Evolutionary conservation across 257 asterid species (phyloP), one percentile per base, ranked within the genome.

Genomic region (Vinca minor): DNA sequence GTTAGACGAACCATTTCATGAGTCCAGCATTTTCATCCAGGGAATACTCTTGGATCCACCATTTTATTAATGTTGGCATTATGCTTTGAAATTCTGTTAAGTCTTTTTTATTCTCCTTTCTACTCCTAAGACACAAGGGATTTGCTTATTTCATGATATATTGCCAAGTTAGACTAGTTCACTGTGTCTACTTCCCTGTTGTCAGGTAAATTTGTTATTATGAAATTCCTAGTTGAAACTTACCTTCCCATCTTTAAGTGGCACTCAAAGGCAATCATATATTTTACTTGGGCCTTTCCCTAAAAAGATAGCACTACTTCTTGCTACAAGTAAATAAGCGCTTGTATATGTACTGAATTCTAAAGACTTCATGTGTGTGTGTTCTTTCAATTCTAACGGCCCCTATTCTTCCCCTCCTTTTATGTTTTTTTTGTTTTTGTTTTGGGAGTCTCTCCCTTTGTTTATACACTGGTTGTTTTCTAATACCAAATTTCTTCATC

Each of bases 121-220:
- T 2, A 32, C 46, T 44, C 47, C 44, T 25, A 29, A 41, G 29
- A 52, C 18, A 15, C 20, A 18, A 26, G 28, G 20, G 4, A 21
- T 26, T 55, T 36, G 56, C 28, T 57, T 13, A 2, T 49, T 20
- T 64, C 41, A 58, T 49, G 28, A 21, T 74, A 48, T 71, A 73
- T 63, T 49, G 50, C 10, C 68, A 42, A 48, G 34, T 53, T 32
- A 32, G 56, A 46, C 32, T 15, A 34, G 64, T 35, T 47, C 44
- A 2, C 44, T 50, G 65, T 18, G 61, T 56, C n/a, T n/a, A 63
- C 50, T 63, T 34, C 48, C 15, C 35, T 38, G 45, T 50, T 20
- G 28, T 1, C 49, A 15, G 73, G 74, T 64, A 56, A 32, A 26
- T 36, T 23, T 26, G 18, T n/a, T 48, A 31, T 34, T 25, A 4